Conservation (phyloP, 2,329 filamentous ascomycete genomes). For the Verruconis gallopava region DNA sequence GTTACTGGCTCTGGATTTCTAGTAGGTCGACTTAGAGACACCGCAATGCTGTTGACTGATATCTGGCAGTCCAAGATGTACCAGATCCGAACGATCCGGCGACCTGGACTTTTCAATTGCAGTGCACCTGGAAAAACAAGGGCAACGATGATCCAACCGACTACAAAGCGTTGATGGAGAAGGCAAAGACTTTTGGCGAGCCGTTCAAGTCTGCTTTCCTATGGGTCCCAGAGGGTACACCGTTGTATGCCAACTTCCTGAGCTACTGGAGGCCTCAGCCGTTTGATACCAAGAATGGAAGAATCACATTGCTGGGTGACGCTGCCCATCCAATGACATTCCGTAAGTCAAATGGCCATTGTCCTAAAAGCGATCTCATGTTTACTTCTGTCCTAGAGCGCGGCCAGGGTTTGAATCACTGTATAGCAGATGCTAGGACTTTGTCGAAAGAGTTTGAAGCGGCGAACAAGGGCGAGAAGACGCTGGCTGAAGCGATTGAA, state of each 20-base stretch:
- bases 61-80: slow-evolving; percentile 19
- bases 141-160: slow-evolving; percentile 20
- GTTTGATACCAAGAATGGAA: slow-evolving; percentile 22
- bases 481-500: slow-evolving; percentile 1
- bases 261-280: slow-evolving; percentile 23
- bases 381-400: slow-evolving; percentile 17
- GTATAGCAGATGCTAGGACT: slow-evolving; percentile 21
- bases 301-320: slow-evolving; percentile 25
- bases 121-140: slow-evolving; percentile 20
- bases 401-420: slow-evolving; percentile 26
- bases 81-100: slow-evolving; percentile 20
- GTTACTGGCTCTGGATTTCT: slow-evolving; percentile 14
- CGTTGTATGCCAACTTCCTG: slow-evolving; percentile 20
- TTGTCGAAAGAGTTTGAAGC: slow-evolving; percentile 18
- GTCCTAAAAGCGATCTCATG: neutral
- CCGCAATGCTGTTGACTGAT: slow-evolving; percentile 12
- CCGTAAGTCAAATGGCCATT: slow-evolving; percentile 15
- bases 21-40: slow-evolving; percentile 14
- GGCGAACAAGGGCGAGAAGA: slow-evolving; percentile 12
- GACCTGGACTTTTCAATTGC: slow-evolving; percentile 24
- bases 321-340: slow-evolving; percentile 30
- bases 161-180: slow-evolving; percentile 17
- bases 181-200: slow-evolving; percentile 20
- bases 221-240: slow-evolving; percentile 21
- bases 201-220: slow-evolving; percentile 22